phyloP scores from a whole-genome alignment of 2,329 filamentous ascomycete species.

The Monilinia laxa region DNA sequence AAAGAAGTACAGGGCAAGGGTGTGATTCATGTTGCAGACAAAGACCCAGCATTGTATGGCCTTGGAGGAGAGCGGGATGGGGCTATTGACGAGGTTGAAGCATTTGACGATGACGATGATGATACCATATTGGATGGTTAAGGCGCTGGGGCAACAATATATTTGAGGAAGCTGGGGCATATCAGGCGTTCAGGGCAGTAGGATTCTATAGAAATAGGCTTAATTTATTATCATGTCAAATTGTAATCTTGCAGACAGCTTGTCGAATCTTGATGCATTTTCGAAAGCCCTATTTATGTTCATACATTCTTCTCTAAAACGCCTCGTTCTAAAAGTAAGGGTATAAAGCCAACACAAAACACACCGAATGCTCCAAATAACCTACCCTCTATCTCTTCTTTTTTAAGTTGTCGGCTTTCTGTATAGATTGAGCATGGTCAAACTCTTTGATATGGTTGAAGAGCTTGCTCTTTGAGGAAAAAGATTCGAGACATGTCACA shows the following conservation, averaged over 20 bases:
- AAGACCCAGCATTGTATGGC: slow-evolving; percentile 58
- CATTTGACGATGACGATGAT: slow-evolving; percentile 65
- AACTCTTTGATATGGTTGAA: slow-evolving; percentile 61
- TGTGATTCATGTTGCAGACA: slow-evolving; percentile 80
- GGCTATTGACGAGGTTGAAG: slow-evolving; percentile 87
- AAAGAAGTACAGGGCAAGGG: slow-evolving; percentile 75
- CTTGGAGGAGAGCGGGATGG: slow-evolving; percentile 60
- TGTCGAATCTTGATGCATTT: background rate
- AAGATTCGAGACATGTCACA: slow-evolving; percentile 52
- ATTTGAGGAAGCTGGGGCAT: background rate
- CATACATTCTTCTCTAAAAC: slow-evolving; percentile 13
- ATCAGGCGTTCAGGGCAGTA: slow-evolving; percentile 11
- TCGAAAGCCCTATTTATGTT: background rate
- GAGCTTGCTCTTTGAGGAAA: slow-evolving; percentile 60
- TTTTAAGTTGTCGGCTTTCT: slow-evolving; percentile 33
- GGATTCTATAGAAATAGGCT: slow-evolving; percentile 5
- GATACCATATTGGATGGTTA: slow-evolving; percentile 42
- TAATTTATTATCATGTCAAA: slow-evolving; percentile 5
- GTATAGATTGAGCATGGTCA: slow-evolving; percentile 52
- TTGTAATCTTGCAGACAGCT: background rate
- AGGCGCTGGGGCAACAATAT: slow-evolving; percentile 3
- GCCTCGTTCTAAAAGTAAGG: slow-evolving; percentile 21
- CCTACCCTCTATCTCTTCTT: slow-evolving; percentile 27
- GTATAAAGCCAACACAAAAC: slow-evolving; percentile 19
- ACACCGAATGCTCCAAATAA: slow-evolving; percentile 6